phyloP scores from a whole-genome alignment of 2,329 filamentous ascomycete species.

The Arthrobotrys musiformis region DNA sequence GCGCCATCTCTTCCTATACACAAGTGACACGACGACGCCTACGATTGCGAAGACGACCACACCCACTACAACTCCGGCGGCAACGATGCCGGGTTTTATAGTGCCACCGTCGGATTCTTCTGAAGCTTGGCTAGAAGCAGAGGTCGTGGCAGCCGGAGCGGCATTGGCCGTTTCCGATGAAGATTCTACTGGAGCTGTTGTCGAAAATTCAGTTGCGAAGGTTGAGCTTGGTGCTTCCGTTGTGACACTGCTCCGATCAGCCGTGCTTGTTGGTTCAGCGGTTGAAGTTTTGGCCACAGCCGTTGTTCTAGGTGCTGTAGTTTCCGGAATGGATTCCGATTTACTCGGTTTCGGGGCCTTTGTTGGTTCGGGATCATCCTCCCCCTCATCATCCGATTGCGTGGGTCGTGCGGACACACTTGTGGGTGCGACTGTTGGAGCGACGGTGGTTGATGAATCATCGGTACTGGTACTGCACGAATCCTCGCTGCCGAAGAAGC shows the following conservation, averaged over 20 bases:
- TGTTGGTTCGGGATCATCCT: constrained; percentile 15
- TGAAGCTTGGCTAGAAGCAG: constrained; percentile 23
- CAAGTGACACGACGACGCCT: constrained; percentile 24
- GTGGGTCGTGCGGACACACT: constrained; percentile 18
- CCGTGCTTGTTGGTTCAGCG: not conserved
- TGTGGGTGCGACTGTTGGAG: constrained; percentile 21
- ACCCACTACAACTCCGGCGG: constrained; percentile 42
- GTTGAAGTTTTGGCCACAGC: constrained; percentile 10
- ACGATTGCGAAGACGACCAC: constrained; percentile 35
- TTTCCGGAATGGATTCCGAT: constrained; percentile 5
- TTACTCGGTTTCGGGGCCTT: constrained; percentile 7
- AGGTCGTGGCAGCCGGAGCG: constrained; percentile 5
- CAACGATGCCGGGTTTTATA: constrained; percentile 43
- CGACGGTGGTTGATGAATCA: constrained; percentile 2
- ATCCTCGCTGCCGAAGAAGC: constrained; percentile 44
- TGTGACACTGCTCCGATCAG: not conserved
- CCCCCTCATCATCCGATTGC: constrained; percentile 2
- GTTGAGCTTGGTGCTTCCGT: constrained; percentile 24
- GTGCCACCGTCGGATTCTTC: constrained; percentile 4
- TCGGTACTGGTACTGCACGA: constrained; percentile 23
- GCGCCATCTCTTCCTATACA: constrained; percentile 28
- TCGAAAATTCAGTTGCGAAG: constrained; percentile 3
- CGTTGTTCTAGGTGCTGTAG: constrained; percentile 23
- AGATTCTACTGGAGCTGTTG: not conserved
- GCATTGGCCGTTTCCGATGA: not conserved